Percentiles rank a stretch among this genome's conserved stretches.
These are phyloP conservation scores for Pseudofabraea citricarpa DNA, from an alignment of 2,329 filamentous ascomycete species.

Conservation along the genomic window DNA sequence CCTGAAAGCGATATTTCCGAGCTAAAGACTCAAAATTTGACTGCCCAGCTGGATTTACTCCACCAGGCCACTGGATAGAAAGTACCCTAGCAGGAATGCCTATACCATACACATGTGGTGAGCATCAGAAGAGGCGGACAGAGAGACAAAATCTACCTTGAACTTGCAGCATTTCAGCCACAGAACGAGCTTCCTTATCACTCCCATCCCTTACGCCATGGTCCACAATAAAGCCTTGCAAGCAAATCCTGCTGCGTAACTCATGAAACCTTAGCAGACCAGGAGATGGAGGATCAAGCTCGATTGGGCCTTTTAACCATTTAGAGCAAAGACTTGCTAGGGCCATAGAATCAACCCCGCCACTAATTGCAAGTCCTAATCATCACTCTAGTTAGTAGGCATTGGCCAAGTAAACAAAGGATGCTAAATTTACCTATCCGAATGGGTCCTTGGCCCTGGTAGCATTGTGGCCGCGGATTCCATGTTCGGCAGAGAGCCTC, in stretches of 20 bases:
- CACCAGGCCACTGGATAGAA: conserved; percentile 46
- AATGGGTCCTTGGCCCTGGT: no score
- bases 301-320: conserved; percentile 23
- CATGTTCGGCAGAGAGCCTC: not conserved
- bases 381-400: not conserved
- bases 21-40: conserved; percentile 74
- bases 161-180: conserved; percentile 30
- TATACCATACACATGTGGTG: conserved; percentile 6
- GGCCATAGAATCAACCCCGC: conserved; percentile 97
- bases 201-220: conserved; percentile 53
- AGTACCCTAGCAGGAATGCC: conserved; percentile 23
- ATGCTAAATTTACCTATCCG: not conserved
- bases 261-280: conserved; percentile 21
- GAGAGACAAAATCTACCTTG: conserved; percentile 17
- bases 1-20: conserved; percentile 67
- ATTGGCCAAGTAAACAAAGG: not conserved
- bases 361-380: conserved; percentile 75
- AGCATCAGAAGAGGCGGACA: no score
- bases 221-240: conserved; percentile 49
- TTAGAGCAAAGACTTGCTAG: conserved; percentile 67
- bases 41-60: conserved; percentile 36
- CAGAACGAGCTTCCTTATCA: conserved; percentile 43
- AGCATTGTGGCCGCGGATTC: not conserved
- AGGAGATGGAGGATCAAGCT: conserved; percentile 1
- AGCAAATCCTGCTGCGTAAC: conserved; percentile 42